A percentile compares a stretch with the other conserved stretches of the same genome.
Conservation (phyloP, 495 filamentous ascomycete species). For the Hypoxylon perforatum region DNA sequence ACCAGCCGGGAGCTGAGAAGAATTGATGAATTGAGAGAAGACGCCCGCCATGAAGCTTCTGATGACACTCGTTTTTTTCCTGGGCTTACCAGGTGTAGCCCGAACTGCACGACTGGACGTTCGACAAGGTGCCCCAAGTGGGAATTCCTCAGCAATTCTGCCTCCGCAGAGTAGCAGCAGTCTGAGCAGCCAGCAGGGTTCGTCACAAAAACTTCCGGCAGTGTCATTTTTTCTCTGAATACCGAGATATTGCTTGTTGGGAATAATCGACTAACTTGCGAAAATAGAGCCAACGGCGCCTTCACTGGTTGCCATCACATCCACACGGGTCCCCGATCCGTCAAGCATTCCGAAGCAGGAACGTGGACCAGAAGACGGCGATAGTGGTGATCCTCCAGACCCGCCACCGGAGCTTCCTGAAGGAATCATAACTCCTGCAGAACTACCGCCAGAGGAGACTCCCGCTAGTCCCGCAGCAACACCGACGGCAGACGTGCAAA, state of each 20-base stretch:
- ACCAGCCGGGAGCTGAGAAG: conserved; percentile 26
- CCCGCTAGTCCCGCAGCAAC: conserved; percentile 4
- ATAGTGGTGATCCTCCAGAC: conserved; percentile 20
- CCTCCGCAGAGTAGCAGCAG: conserved; percentile 23
- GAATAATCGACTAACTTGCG: conserved; percentile 22
- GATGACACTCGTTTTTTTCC: conserved; percentile 21
- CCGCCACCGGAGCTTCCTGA: conserved; percentile 22
- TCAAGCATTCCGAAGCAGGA: conserved; percentile 29
- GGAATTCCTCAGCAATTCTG: conserved; percentile 33
- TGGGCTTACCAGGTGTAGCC: conserved; percentile 42
- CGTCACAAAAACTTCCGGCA: conserved; percentile 23
- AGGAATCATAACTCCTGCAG: conserved; percentile 17
- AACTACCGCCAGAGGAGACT: conserved; percentile 14
- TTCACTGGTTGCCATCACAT: conserved; percentile 38
- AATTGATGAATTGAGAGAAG: conserved; percentile 25
- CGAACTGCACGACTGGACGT: conserved; percentile 23
- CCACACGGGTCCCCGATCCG: conserved; percentile 15
- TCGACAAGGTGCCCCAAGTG: conserved; percentile 38
- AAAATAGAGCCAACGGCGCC: conserved; percentile 27
- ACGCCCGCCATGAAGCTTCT: conserved; percentile 32
- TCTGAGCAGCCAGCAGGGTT: conserved; percentile 30
- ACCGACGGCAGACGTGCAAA: conserved; percentile 14
- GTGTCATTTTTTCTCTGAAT: conserved; percentile 12
- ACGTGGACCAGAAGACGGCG: conserved; percentile 23
- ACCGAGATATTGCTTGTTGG: background rate